Evolutionary conservation across 495 filamentous ascomycete species (phyloP), one percentile per base, ranked within the genome.

Genomic region (Durotheca rogersii): DNA sequence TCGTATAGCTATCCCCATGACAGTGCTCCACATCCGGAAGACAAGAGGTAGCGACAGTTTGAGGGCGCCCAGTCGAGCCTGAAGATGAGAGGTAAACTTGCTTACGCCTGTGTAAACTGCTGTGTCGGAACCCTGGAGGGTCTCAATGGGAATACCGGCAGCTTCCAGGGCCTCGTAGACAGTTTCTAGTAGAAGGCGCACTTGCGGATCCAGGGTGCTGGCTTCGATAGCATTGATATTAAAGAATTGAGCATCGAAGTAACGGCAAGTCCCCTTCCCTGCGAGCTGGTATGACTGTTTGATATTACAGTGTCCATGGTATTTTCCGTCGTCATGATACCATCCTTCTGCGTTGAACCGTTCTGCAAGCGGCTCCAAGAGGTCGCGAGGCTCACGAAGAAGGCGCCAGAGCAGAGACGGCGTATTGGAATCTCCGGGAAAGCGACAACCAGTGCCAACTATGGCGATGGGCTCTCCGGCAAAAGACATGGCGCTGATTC

Each of bases 281-380:
- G n/a, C n/a, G n/a, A n/a, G n/a, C n/a, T n/a, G n/a, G n/a, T n/a
- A n/a, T n/a, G n/a, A n/a, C n/a, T n/a, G n/a, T n/a, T n/a, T n/a
- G n/a, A n/a, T n/a, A n/a, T n/a, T n/a, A n/a, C n/a, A n/a, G n/a
- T n/a, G n/a, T n/a, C n/a, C n/a, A n/a, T n/a, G 35, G 36, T 44
- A 33, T 6, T 29, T 30, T 7, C 35, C 33, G 18, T 58, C 14
- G 7, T 77, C 80, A 50, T 89, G 83, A 21, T 78, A 80, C 40
- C 83, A 78, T 11, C 80, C 77, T 58, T 84, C 76, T 15, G 29
- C 10, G 29, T 56, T 37, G 71, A 86, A 90, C 7, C 86, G n/a
- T 77, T 50, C 83, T 79, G 7, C 74, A 40, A 0, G 86, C 86
- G 34, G 82, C 64, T 2, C 64, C 58, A 71, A 69, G 1, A 62